Evolutionary conservation across 768 basidiomycete genomes (phyloP), one percentile per base, ranked within the genome.

Genomic region (Brasilioporus rufonigricans): DNA sequence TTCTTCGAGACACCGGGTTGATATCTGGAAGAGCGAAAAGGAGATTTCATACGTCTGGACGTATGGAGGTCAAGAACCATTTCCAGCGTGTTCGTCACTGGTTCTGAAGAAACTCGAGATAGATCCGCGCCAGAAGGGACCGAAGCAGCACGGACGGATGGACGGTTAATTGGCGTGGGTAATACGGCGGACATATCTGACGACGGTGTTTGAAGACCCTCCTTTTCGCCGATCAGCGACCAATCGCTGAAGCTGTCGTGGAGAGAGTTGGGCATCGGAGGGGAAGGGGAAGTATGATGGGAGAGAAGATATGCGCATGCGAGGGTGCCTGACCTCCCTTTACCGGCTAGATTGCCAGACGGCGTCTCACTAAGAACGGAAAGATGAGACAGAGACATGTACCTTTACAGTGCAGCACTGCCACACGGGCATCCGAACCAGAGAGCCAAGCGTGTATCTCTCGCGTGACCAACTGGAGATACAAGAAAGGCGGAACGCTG

Each of bases 391-490:
- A 19, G 32, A 6, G 46, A 33, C 12, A 26, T 63, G 48, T 65
- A 82, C 89, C 92, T 82, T 94, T 94, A 68, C 92, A 94, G 61
- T 94, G 93, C 0, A 94, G 76, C 6, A 93, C 92, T 3, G 84
- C 85, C 7, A 93, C 86, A 33, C 87, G 74, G 4, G 88, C 80
- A 2, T 77, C 72, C 10, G 85, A 82, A 0, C 79, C 84, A 31
- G 77, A 74, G 1, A 94, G 73, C 90, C 90, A 94, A 9, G 76
- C 70, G 35, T 77, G 77, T 69, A 93, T 90, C 67, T 92, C 91
- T 23, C 86, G 76, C 0, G 85, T 84, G 7, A 84, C 80, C 12
- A 93, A 77, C 19, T 87, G 80, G 58, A 96, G 76, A 45, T 91
- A 76, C 0, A 84, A 78, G 19, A 94, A 73, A 1, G 93, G 92